Conservation (phyloP, 352 stramenopile genomes). For the Phytophthora crassamura region DNA sequence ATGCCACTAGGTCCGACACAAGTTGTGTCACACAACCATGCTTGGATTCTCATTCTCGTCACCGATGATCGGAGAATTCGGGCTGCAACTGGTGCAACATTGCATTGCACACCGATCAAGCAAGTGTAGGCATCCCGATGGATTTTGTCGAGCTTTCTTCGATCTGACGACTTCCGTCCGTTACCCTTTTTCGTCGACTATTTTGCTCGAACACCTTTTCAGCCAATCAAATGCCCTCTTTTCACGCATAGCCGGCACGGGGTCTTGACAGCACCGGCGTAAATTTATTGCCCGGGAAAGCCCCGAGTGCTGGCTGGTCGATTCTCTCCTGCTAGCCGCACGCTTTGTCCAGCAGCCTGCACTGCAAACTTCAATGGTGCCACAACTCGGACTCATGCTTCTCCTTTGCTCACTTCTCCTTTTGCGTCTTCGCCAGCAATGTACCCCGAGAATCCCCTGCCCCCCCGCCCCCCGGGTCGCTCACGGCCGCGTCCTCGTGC, state of each 20-base stretch:
- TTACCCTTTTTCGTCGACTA: slow-evolving; percentile 12
- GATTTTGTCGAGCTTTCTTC: slow-evolving; percentile 22
- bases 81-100: too few species aligned
- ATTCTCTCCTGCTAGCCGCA: too few species aligned
- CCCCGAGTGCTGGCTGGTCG: too few species aligned
- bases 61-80: slow-evolving; percentile 23
- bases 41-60: slow-evolving; percentile 6
- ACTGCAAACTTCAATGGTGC: too few species aligned
- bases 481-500: too few species aligned
- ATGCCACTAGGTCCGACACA: background rate
- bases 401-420: too few species aligned
- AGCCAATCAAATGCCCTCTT: slow-evolving; percentile 10
- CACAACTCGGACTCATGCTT: too few species aligned
- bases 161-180: slow-evolving; percentile 17
- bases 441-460: too few species aligned
- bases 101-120: background rate
- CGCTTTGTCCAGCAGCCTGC: too few species aligned
- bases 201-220: slow-evolving; percentile 15
- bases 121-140: slow-evolving; percentile 2
- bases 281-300: too few species aligned
- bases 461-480: too few species aligned
- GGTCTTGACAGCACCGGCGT: slow-evolving; percentile 17
- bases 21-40: background rate
- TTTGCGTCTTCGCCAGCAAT: too few species aligned
- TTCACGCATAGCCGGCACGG: slow-evolving; percentile 5